Conservation (phyloP, 1,139 yeast genomes). For the Geotrichum histeridarum region DNA sequence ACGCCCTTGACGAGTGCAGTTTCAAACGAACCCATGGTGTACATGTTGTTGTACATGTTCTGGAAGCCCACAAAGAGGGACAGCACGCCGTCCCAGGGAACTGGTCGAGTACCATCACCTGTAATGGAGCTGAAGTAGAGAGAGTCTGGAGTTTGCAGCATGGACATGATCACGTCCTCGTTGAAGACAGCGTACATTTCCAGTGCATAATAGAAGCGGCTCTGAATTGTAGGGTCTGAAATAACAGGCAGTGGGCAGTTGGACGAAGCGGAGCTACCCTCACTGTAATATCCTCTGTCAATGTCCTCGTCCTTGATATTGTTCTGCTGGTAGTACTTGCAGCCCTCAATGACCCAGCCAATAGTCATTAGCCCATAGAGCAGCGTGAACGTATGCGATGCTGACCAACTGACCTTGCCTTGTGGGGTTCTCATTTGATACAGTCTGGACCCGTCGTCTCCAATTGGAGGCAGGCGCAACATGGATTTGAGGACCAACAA, state of each 20-base stretch:
- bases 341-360: slow-evolving; percentile 25
- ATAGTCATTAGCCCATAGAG: slow-evolving; percentile 33
- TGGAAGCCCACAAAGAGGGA: slow-evolving; percentile 11
- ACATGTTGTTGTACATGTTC: slow-evolving; percentile 11
- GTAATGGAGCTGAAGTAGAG: background rate
- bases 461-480: slow-evolving; percentile 33
- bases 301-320: background rate
- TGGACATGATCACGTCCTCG: background rate
- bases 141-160: background rate
- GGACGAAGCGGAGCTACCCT: background rate
- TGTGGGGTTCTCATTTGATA: background rate
- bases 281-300: background rate
- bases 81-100: slow-evolving; percentile 17
- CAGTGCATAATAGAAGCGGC: slow-evolving; percentile 32
- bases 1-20: slow-evolving; percentile 1
- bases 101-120: background rate
- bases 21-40: slow-evolving; percentile 8
- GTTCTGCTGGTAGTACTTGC: slow-evolving; percentile 5
- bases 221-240: slow-evolving; percentile 28
- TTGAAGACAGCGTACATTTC: slow-evolving; percentile 27
- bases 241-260: background rate
- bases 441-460: slow-evolving; percentile 18
- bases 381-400: slow-evolving; percentile 27
- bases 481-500: slow-evolving; percentile 33
- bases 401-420: slow-evolving; percentile 26